Evolutionary conservation across 768 basidiomycete species (phyloP).

Genomic region (Leccinum obscurum): DNA sequence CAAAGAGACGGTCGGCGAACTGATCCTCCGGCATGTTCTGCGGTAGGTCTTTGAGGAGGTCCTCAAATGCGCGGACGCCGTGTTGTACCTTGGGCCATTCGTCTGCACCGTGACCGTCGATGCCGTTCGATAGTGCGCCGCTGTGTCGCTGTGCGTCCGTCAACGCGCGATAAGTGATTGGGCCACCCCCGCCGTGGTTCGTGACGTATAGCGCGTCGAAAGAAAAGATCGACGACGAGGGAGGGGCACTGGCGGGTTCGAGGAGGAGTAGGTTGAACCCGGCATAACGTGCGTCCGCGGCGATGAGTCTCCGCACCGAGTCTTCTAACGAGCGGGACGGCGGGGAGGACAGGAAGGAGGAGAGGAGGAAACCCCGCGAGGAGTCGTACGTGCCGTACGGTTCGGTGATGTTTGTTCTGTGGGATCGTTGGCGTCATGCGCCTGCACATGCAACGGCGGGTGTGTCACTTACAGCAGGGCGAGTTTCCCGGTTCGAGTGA

Average conservation of each 20-base stretch:
- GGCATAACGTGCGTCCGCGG: conserved; percentile 56
- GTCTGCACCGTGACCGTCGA: conserved; percentile 59
- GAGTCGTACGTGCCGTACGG: conserved; percentile 45
- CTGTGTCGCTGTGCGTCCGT: conserved; percentile 45
- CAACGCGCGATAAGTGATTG: conserved; percentile 55
- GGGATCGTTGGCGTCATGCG: not conserved
- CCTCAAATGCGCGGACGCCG: conserved; percentile 50
- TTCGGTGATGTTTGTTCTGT: conserved; percentile 86
- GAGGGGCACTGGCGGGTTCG: conserved; percentile 33
- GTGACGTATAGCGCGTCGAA: conserved; percentile 63
- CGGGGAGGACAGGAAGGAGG: conserved; percentile 64
- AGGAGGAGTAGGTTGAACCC: conserved; percentile 83
- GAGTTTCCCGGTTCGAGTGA: conserved; percentile 62
- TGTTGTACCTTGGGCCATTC: conserved; percentile 75
- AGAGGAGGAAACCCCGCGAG: conserved; percentile 69
- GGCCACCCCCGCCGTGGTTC: conserved; percentile 70
- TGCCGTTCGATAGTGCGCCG: conserved; percentile 74
- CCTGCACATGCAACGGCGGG: not conserved
- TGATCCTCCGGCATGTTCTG: conserved; percentile 46
- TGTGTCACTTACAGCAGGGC: conserved; percentile 62
- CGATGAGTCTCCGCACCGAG: conserved; percentile 47
- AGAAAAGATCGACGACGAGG: conserved; percentile 26
- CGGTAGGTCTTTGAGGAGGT: conserved; percentile 40
- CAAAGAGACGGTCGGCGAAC: conserved; percentile 60
- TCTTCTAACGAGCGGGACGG: conserved; percentile 47